Evolutionary conservation across 75 land plant genomes (phyloP), one percentile per base, ranked within the genome.

Genomic region (Sequoiadendron giganteum): DNA sequence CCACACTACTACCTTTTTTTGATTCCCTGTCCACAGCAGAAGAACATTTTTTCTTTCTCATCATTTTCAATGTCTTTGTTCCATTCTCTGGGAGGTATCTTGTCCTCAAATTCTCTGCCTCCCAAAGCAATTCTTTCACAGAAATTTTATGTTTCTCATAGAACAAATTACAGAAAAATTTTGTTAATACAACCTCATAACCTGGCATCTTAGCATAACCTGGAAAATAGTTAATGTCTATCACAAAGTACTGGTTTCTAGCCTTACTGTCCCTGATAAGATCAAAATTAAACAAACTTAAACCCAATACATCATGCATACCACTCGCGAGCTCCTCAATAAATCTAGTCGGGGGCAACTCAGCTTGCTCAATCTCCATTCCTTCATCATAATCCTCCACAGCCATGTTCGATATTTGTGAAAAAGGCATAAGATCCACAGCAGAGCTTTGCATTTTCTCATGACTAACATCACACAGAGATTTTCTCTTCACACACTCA

Each of bases 201-300:
- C 73, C 87, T 5, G 93, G 92, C 95, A 94, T 92, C 89, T 94
- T 94, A 15, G 93, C 93, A 86, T 92, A 94, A 65, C 95, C 95
- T 15, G 95, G 95, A 81, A 94, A 94, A 90, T 94, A 94, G 84
- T 94, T 94, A 85, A 94, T 94, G 88, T 94, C 95, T 45, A 94
- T 94, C 34, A 94, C 93, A 84, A 90, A 86, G 86, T 90, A 94
- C 55, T 86, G 88, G 55, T 93, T 88, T 28, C 86, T 75, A 52
- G 56, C 84, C 58, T 72, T 86, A 15, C 78, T 42, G 58, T 93
- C 93, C 83, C 95, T 88, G 65, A 94, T 93, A 32, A 94, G 43
- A 76, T 94, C 95, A 73, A 94, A 93, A 90, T 94, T 94, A 88
- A 94, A 94, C 47, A 94, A 89, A 21, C 89, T 83, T 54, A 94